phyloP scores from a whole-genome alignment of 2,329 filamentous ascomycete genomes.

The Exophiala aquamarina region DNA sequence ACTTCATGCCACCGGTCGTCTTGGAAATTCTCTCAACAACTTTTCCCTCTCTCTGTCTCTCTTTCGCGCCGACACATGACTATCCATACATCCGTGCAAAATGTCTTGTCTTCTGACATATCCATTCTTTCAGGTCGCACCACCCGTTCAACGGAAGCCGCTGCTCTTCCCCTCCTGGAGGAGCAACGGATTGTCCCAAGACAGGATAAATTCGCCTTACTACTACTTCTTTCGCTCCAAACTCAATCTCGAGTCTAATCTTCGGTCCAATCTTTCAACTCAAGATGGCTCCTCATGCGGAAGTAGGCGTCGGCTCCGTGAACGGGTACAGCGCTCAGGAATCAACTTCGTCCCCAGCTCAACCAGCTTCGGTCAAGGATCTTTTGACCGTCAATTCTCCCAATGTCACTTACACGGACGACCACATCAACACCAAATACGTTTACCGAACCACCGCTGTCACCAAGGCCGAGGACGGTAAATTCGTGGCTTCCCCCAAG shows the following conservation, averaged over 20 bases:
- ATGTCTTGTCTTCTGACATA: conserved; percentile 18
- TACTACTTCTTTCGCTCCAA: conserved; percentile 20
- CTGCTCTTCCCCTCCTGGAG: conserved; percentile 85
- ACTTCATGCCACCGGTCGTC: too few species aligned
- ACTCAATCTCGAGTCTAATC: conserved; percentile 47
- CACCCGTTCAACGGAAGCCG: conserved; percentile 96
- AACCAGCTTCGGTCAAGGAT: conserved; percentile 40
- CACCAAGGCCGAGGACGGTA: conserved; percentile 68
- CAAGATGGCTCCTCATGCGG: conserved; percentile 92
- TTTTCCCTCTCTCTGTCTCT: background rate
- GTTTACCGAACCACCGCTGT: conserved; percentile 93
- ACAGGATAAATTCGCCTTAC: conserved; percentile 41
- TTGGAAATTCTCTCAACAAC: too few species aligned
- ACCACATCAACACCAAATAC: conserved; percentile 89
- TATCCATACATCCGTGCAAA: too few species aligned
- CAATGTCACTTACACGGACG: conserved; percentile 86
- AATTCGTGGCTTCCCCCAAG: conserved; percentile 79
- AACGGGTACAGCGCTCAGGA: conserved; percentile 51
- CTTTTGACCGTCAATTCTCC: conserved; percentile 88
- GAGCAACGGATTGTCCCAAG: conserved; percentile 64
- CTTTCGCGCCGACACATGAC: background rate
- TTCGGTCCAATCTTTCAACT: conserved; percentile 30
- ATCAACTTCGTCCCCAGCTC: conserved; percentile 33
- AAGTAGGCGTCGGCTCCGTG: conserved; percentile 56
- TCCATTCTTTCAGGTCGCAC: conserved; percentile 64